Conservation (phyloP, 495 filamentous ascomycete species). For the Aspergillus nidulans region DNA sequence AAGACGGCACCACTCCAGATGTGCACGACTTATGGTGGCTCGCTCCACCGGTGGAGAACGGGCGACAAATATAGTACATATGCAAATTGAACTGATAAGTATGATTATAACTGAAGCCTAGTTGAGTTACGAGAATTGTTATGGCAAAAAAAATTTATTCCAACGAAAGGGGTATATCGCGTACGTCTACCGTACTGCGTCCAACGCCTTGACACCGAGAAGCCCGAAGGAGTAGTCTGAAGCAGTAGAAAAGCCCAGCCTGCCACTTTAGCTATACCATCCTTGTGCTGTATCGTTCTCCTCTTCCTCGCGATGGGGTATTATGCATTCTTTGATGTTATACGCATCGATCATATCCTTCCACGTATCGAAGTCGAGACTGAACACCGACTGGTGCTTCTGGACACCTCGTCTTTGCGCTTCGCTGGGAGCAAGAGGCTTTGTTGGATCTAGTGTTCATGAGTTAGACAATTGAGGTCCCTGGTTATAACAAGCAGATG, state of each 20-base stretch:
- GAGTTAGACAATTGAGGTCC: slow-evolving; percentile 21
- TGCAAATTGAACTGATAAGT: background rate
- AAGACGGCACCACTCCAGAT: no score
- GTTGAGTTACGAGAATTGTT: background rate
- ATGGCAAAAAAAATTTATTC: background rate
- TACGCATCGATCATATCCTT: slow-evolving; percentile 66
- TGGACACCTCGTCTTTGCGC: slow-evolving; percentile 47
- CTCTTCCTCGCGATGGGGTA: slow-evolving; percentile 69
- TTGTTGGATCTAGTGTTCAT: slow-evolving; percentile 28
- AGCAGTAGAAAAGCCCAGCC: background rate
- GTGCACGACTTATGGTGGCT: background rate
- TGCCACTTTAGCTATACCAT: slow-evolving; percentile 64
- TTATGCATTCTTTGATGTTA: slow-evolving; percentile 70
- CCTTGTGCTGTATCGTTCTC: slow-evolving; percentile 51
- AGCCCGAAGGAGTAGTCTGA: background rate
- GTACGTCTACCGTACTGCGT: background rate
- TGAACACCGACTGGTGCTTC: slow-evolving; percentile 79
- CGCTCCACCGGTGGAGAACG: background rate
- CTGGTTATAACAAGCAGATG: background rate
- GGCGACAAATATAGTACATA: background rate
- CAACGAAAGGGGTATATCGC: slow-evolving; percentile 7
- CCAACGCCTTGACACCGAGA: background rate
- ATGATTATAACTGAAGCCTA: background rate
- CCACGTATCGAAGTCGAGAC: slow-evolving; percentile 81
- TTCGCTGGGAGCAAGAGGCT: slow-evolving; percentile 39